Percentiles rank a stretch among this genome's conserved stretches.
phyloP scores from a whole-genome alignment of 2,329 filamentous ascomycete species.

The Neopestalotiopsis sp. region DNA sequence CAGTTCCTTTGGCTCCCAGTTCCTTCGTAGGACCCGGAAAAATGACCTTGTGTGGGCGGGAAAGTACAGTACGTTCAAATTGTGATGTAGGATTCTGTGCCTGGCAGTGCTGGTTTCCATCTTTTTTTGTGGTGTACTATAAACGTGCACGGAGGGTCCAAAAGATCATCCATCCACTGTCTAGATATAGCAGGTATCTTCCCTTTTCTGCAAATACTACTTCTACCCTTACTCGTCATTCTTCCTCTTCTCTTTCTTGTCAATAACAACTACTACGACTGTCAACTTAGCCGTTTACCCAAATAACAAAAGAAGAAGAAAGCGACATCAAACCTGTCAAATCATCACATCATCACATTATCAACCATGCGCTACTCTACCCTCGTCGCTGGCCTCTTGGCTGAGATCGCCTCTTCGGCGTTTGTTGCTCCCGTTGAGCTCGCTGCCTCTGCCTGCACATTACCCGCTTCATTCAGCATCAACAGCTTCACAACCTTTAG shows the following conservation, averaged over 20 bases:
- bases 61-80: background rate
- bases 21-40: background rate
- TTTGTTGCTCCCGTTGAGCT: conserved; percentile 30
- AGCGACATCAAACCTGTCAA: background rate
- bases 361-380: conserved; percentile 26
- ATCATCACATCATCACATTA: background rate
- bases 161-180: background rate
- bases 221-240: background rate
- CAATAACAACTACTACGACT: background rate
- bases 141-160: background rate
- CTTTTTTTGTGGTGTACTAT: background rate
- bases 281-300: background rate
- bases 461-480: conserved; percentile 32
- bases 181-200: conserved; percentile 13
- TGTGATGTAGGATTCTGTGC: background rate
- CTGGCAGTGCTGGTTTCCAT: background rate
- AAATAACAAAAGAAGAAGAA: background rate
- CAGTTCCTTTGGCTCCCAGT: too few relatives aligned
- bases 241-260: background rate
- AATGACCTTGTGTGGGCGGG: background rate
- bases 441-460: conserved; percentile 25
- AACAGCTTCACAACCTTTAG: conserved; percentile 31
- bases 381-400: conserved; percentile 29
- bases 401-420: conserved; percentile 27
- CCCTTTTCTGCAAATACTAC: conserved; percentile 7